phyloP scores from a whole-genome alignment of 805 yeast species.

The Yarrowia sp. region DNA sequence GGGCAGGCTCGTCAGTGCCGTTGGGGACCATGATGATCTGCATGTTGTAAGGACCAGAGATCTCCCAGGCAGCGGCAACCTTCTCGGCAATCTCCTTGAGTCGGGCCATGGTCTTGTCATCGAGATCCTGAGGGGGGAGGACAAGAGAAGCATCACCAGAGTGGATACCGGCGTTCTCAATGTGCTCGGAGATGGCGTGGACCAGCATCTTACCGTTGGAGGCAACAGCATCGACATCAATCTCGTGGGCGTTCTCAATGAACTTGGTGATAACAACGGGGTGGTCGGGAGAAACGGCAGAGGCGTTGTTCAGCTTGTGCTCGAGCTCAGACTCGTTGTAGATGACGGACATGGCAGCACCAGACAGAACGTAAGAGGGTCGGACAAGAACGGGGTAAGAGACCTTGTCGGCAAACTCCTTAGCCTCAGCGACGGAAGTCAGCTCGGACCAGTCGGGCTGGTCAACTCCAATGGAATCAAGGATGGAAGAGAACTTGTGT shows the following conservation, averaged over 20 bases:
- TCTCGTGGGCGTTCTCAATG: slow-evolving; percentile 95
- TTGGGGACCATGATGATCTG: slow-evolving; percentile 85
- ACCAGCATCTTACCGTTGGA: slow-evolving; percentile 84
- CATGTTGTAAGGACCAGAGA: slow-evolving; percentile 98
- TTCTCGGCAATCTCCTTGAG: slow-evolving; percentile 88
- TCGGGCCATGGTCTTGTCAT: slow-evolving; percentile 69
- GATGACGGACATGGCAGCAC: slow-evolving; percentile 98
- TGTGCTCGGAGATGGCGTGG: slow-evolving; percentile 97
- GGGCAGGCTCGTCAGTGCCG: slow-evolving; percentile 63
- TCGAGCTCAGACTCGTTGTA: slow-evolving; percentile 79
- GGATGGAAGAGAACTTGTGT: slow-evolving; percentile 93
- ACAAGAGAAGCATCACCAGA: slow-evolving; percentile 98
- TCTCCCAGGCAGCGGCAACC: slow-evolving; percentile 92
- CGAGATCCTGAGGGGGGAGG: slow-evolving; percentile 86
- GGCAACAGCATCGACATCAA: slow-evolving; percentile 97
- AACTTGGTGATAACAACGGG: slow-evolving; percentile 98
- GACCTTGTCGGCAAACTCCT: slow-evolving; percentile 80
- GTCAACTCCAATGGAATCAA: slow-evolving; percentile 91
- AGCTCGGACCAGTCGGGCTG: slow-evolving; percentile 99
- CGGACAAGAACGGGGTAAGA: slow-evolving; percentile 96
- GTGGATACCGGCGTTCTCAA: slow-evolving; percentile 98
- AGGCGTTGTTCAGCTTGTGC: slow-evolving; percentile 81
- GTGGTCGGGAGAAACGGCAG: slow-evolving; percentile 92
- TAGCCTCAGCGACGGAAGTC: slow-evolving; percentile 84
- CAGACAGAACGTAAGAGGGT: slow-evolving; percentile 95